Percentiles rank a stretch among this genome's conserved stretches.
Conservation (phyloP, 768 basidiomycete genomes). For the Auriscalpium vulgare region DNA sequence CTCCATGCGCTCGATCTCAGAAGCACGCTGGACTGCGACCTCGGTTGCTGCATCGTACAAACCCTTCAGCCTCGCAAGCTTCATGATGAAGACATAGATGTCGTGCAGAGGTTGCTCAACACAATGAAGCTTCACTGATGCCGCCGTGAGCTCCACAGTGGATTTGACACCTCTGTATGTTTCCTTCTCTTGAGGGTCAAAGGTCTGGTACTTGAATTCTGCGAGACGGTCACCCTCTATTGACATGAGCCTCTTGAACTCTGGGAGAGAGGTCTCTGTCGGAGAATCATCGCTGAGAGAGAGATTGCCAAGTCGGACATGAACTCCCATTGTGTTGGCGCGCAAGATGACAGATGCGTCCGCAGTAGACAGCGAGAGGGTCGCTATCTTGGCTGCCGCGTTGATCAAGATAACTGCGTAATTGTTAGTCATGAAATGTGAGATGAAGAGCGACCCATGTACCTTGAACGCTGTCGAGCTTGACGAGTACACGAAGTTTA, state of each 20-base stretch:
- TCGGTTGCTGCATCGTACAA: slow-evolving; percentile 91
- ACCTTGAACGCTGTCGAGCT: slow-evolving; percentile 82
- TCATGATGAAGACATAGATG: slow-evolving; percentile 74
- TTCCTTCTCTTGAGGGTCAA: slow-evolving; percentile 60
- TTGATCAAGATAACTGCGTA: slow-evolving; percentile 69
- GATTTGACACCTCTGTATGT: slow-evolving; percentile 77
- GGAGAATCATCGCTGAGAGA: slow-evolving; percentile 70
- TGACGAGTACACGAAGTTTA: slow-evolving; percentile 76
- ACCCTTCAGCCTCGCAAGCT: slow-evolving; percentile 86
- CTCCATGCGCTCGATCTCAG: slow-evolving; percentile 91
- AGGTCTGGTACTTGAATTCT: slow-evolving; percentile 90
- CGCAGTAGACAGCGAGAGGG: slow-evolving; percentile 84
- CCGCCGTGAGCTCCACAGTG: slow-evolving; percentile 72
- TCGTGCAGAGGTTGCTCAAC: slow-evolving; percentile 87
- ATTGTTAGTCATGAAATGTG: neutral
- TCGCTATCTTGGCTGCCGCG: slow-evolving; percentile 62
- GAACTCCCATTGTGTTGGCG: slow-evolving; percentile 65
- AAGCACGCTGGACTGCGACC: slow-evolving; percentile 85
- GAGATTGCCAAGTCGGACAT: slow-evolving; percentile 76
- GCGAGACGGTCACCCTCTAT: slow-evolving; percentile 94
- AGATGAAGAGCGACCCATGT: slow-evolving; percentile 10
- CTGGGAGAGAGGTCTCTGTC: slow-evolving; percentile 40
- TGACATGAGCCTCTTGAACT: slow-evolving; percentile 81
- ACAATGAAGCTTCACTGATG: slow-evolving; percentile 84
- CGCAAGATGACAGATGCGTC: slow-evolving; percentile 73